Evolutionary conservation across 2,329 filamentous ascomycete genomes (phyloP).

Genomic region (Colletotrichum sp.): DNA sequence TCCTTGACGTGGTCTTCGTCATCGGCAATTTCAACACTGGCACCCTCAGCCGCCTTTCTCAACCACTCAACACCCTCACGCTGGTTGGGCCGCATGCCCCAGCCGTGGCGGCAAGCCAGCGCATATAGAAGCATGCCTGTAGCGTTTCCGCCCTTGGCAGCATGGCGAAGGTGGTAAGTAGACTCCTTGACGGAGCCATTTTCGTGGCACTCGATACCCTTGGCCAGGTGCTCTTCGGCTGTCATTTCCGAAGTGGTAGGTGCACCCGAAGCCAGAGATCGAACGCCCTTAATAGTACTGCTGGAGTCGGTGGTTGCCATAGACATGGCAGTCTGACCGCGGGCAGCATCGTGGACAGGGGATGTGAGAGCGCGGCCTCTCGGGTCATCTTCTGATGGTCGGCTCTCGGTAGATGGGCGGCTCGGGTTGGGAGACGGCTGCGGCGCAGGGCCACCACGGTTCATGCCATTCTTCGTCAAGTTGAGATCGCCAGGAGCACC

Average conservation of each 20-base stretch:
- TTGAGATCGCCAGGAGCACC: constrained; percentile 42
- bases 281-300: constrained; percentile 56
- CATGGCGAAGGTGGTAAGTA: constrained; percentile 92
- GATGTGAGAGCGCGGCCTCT: constrained; percentile 51
- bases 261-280: constrained; percentile 48
- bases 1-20: constrained; percentile 73
- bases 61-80: constrained; percentile 91
- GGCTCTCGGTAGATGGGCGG: constrained; percentile 50
- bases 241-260: constrained; percentile 73
- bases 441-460: constrained; percentile 41
- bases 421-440: constrained; percentile 50
- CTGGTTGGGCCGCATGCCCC: constrained; percentile 95
- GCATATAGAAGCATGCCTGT: constrained; percentile 97
- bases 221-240: constrained; percentile 86
- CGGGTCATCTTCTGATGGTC: constrained; percentile 53
- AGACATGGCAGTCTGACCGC: constrained; percentile 52
- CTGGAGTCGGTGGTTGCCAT: constrained; percentile 58
- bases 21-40: constrained; percentile 81
- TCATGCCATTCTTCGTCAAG: constrained; percentile 50
- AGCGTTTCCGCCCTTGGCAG: constrained; percentile 83
- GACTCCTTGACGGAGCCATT: constrained; percentile 88
- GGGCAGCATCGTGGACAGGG: constrained; percentile 40
- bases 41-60: constrained; percentile 85
- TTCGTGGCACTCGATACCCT: constrained; percentile 90
- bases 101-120: constrained; percentile 92